Evolutionary conservation across 2,329 filamentous ascomycete genomes (phyloP).

Genomic region (Dissoconium aciculare): DNA sequence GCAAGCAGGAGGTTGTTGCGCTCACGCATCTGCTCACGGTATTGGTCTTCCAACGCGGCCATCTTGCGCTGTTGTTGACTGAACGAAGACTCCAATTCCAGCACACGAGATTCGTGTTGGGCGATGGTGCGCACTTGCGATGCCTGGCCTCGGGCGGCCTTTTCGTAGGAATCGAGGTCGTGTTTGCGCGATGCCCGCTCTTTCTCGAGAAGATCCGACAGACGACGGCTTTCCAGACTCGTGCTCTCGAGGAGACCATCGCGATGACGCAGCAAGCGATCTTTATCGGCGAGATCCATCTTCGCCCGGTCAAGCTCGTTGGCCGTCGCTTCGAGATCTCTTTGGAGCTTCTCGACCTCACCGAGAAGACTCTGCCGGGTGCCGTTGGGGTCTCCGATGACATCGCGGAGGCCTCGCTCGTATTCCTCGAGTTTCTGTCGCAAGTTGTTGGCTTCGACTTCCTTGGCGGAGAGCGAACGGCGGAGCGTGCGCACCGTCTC

Average conservation of each 20-base stretch:
- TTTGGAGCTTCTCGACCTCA: slow-evolving; percentile 69
- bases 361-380: slow-evolving; percentile 74
- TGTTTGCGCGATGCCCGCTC: slow-evolving; percentile 73
- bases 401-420: slow-evolving; percentile 74
- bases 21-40: slow-evolving; percentile 76
- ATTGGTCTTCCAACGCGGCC: slow-evolving; percentile 58
- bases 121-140: slow-evolving; percentile 75
- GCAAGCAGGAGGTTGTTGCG: slow-evolving; percentile 74
- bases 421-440: slow-evolving; percentile 81
- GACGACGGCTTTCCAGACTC: slow-evolving; percentile 68
- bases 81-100: slow-evolving; percentile 71
- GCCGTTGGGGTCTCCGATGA: slow-evolving; percentile 74
- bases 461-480: slow-evolving; percentile 66
- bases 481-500: slow-evolving; percentile 72
- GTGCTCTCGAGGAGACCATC: slow-evolving; percentile 79
- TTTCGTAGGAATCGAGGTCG: slow-evolving; percentile 77
- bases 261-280: slow-evolving; percentile 75
- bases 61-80: slow-evolving; percentile 66
- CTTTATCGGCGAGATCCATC: slow-evolving; percentile 71
- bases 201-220: slow-evolving; percentile 79
- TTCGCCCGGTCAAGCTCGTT: slow-evolving; percentile 69
- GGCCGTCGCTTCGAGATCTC: slow-evolving; percentile 70
- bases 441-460: slow-evolving; percentile 81
- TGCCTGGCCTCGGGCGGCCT: slow-evolving; percentile 72
- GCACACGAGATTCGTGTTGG: slow-evolving; percentile 68